Base-by-base conservation (phyloP, 768 basidiomycete genomes). In the Lentinula sp. region DNA sequence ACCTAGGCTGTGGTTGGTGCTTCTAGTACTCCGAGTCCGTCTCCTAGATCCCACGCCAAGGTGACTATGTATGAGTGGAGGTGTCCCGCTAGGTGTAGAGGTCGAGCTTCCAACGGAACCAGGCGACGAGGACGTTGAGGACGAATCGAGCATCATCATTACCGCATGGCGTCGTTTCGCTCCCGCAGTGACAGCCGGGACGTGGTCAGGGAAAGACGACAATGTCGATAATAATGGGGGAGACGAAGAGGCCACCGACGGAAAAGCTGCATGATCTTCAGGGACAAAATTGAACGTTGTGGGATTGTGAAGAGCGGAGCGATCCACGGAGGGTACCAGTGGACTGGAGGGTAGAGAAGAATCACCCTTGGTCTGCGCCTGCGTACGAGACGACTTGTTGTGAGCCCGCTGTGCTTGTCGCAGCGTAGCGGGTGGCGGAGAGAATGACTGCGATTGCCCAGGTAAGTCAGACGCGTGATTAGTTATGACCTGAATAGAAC, bases 131-230 rank as follows among this genome's bases (percentile, higher is more conserved):
- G 55, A 43, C 18, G 55, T 41, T 3, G 80, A 66, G 15, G 77
- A 66, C 0, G 86, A 75, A 65, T 90, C 88, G 3, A 88, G 79
- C 79, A 87, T 83, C 81, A 89, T 85, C 85, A 91, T 89, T 67
- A 88, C 80, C 0, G 88, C 87, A 65, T 92, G 88, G 37, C 90
- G 81, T 7, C 91, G 84, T 72, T 92, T 92, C 1, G 83, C 77
- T 36, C 87, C 88, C 0, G 82, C 78, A 4, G 81, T 72, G 42
- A 85, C 72, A 12, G 78, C 76, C 12, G 76, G 65, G 10, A 56
- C 23, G 16, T 56, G 39, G 10, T 56, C 55, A 10, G 55, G 23
- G 20, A 42, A 41, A 20, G 55, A 20, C 4, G 55, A 56, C 56
- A 77, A 73, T 33, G 73, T 68, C 18, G 70, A 62, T 7, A 67